These are phyloP conservation scores for Alternaria longipes DNA, from an alignment of 2,329 filamentous ascomycete species.

Conservation along the genomic window DNA sequence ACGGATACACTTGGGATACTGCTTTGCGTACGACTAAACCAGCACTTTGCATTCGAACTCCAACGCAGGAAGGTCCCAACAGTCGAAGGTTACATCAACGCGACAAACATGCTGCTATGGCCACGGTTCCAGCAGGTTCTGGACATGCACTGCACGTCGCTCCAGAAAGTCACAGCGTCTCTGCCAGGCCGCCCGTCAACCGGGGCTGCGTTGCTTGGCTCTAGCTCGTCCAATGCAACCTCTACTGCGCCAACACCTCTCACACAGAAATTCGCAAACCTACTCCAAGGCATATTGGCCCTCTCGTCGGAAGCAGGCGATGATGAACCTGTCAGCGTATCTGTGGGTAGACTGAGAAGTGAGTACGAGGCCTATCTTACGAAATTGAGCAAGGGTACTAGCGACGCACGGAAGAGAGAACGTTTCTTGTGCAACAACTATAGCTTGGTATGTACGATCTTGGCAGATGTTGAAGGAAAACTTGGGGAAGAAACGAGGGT, in stretches of 20 bases:
- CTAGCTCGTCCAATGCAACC: slow-evolving; percentile 58
- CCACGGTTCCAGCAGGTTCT: slow-evolving; percentile 93
- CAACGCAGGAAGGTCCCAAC: slow-evolving; percentile 90
- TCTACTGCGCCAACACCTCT: slow-evolving; percentile 88
- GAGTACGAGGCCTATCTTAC: slow-evolving; percentile 87
- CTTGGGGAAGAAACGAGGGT: slow-evolving; percentile 77
- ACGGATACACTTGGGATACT: slow-evolving; percentile 87
- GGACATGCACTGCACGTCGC: slow-evolving; percentile 89
- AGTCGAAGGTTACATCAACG: slow-evolving; percentile 91
- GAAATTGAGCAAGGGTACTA: slow-evolving; percentile 78
- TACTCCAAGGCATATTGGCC: slow-evolving; percentile 82
- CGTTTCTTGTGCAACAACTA: slow-evolving; percentile 97
- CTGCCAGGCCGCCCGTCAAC: slow-evolving; percentile 50
- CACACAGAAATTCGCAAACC: slow-evolving; percentile 94
- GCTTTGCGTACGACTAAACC: slow-evolving; percentile 91
- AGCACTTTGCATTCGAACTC: slow-evolving; percentile 92
- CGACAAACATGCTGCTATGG: slow-evolving; percentile 95
- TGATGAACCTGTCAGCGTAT: slow-evolving; percentile 89
- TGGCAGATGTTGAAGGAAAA: slow-evolving; percentile 75
- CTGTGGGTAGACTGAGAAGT: slow-evolving; percentile 75
- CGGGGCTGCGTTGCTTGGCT: slow-evolving; percentile 45
- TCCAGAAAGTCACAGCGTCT: slow-evolving; percentile 67
- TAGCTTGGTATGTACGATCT: slow-evolving; percentile 90
- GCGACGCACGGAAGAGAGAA: slow-evolving; percentile 81
- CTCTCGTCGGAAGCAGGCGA: slow-evolving; percentile 92